phyloP scores from a whole-genome alignment of 2,329 filamentous ascomycete species.

The Cladophialophora carrionii region DNA sequence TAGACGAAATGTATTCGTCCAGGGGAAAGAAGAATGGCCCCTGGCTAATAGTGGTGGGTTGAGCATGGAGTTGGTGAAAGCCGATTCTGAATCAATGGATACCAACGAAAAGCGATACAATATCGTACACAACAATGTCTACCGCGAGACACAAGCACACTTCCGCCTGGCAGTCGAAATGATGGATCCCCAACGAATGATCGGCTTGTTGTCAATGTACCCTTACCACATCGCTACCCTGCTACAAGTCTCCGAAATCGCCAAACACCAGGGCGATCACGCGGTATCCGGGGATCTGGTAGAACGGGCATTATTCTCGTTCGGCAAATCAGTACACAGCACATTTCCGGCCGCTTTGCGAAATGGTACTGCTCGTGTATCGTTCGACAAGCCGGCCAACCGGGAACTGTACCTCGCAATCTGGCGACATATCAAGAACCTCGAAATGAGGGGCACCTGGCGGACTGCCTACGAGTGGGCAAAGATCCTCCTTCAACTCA shows the following conservation, averaged over 20 bases:
- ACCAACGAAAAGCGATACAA: slow-evolving; percentile 72
- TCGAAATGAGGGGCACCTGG: slow-evolving; percentile 90
- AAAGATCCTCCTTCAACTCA: slow-evolving; percentile 76
- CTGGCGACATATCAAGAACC: slow-evolving; percentile 83
- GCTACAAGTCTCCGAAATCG: slow-evolving; percentile 90
- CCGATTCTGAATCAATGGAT: slow-evolving; percentile 47
- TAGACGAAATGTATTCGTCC: slow-evolving; percentile 79
- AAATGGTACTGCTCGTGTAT: slow-evolving; percentile 76
- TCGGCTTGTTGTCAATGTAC: slow-evolving; percentile 71
- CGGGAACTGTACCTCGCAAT: slow-evolving; percentile 89
- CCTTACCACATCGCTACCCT: slow-evolving; percentile 92
- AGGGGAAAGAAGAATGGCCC: slow-evolving; percentile 87
- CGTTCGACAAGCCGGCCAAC: slow-evolving; percentile 83
- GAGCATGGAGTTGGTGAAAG: slow-evolving; percentile 70
- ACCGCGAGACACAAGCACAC: slow-evolving; percentile 72
- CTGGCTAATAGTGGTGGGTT: slow-evolving; percentile 76
- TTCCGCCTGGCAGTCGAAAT: slow-evolving; percentile 80
- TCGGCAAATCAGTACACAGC: slow-evolving; percentile 85
- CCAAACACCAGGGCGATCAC: slow-evolving; percentile 87
- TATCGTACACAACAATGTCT: slow-evolving; percentile 73
- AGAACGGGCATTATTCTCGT: slow-evolving; percentile 88
- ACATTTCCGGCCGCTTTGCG: slow-evolving; percentile 76
- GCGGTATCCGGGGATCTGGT: slow-evolving; percentile 83
- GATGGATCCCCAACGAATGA: slow-evolving; percentile 81
- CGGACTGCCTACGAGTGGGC: slow-evolving; percentile 92